Base-by-base conservation (phyloP, 768 basidiomycete species). In the Suillus paluster region DNA sequence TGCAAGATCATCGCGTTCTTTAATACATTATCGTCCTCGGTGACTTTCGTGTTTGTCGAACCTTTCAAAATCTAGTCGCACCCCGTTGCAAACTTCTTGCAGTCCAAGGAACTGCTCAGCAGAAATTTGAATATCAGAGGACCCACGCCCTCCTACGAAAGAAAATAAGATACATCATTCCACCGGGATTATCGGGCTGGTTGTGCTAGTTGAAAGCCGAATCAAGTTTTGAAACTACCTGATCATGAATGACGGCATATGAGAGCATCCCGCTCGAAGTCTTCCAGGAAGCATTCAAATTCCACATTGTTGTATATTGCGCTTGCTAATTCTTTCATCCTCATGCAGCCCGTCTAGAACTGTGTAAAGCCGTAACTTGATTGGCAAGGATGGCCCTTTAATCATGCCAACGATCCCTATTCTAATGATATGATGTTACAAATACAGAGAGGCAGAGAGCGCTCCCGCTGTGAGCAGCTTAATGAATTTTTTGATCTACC, bases 311-410 rank as follows among this genome's bases (percentile, higher is more conserved):
- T 87, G 66, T 60, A 77, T 66, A 25, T 21, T 33, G 3, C 41
- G 42, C 27, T 41, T 11, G 21, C 17, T 23, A 36, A 49, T 25
- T 21, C 21, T 61, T 59, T 17, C 19, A 25, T 33, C 61, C 30
- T 30, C 12, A 60, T 41, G 17, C 21, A 15, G 42, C 49, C 21
- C 19, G 17, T 63, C 66, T 36, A 97, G 97, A 99, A 76, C 83
- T 99, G n/a, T n/a, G n/a, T n/a, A n/a, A n/a, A n/a, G n/a, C n/a
- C n/a, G n/a, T n/a, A n/a, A n/a, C n/a, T n/a, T n/a, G n/a, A n/a
- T n/a, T n/a, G n/a, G n/a, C n/a, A n/a, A n/a, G n/a, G n/a, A n/a
- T n/a, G n/a, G n/a, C n/a, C n/a, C n/a, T n/a, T n/a, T n/a, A n/a
- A n/a, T n/a, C n/a, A n/a, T n/a, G n/a, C n/a, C n/a, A n/a, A n/a